Conservation (phyloP, 2,329 filamentous ascomycete genomes). For the Leptographium flavum region DNA sequence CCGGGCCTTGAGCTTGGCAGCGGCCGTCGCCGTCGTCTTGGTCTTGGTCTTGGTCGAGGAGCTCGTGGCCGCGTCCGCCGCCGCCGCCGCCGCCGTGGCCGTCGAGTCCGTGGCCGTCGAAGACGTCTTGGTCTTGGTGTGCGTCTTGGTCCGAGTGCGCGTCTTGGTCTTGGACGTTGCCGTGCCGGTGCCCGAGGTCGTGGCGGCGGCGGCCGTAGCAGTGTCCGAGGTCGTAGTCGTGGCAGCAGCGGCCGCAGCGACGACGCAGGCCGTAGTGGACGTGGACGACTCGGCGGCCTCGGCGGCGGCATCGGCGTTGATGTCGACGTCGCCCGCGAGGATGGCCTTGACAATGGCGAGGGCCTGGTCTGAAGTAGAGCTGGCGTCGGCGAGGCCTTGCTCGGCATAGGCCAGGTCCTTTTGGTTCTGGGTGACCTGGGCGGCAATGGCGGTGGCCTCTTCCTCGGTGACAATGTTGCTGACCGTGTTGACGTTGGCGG, state of each 20-base stretch:
- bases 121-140: not conserved
- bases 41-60: not conserved
- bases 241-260: not conserved
- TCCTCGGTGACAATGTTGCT: not conserved
- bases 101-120: not conserved
- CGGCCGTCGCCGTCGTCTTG: not conserved
- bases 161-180: not conserved
- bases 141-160: not conserved
- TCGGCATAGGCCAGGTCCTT: not conserved
- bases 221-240: not conserved
- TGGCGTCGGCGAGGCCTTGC: not conserved
- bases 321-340: not conserved
- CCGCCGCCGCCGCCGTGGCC: not conserved
- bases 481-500: not conserved
- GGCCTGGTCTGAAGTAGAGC: not conserved
- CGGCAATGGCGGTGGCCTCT: not conserved
- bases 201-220: not conserved
- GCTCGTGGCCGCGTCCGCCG: not conserved
- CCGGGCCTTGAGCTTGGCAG: no score
- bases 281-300: not conserved
- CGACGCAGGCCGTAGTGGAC: not conserved
- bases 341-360: not conserved
- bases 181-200: not conserved
- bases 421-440: slow-evolving; percentile 1
- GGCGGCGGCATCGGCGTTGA: not conserved